Base-by-base conservation (phyloP, 768 basidiomycete species). In the Agaricus sinodeliciosus region DNA sequence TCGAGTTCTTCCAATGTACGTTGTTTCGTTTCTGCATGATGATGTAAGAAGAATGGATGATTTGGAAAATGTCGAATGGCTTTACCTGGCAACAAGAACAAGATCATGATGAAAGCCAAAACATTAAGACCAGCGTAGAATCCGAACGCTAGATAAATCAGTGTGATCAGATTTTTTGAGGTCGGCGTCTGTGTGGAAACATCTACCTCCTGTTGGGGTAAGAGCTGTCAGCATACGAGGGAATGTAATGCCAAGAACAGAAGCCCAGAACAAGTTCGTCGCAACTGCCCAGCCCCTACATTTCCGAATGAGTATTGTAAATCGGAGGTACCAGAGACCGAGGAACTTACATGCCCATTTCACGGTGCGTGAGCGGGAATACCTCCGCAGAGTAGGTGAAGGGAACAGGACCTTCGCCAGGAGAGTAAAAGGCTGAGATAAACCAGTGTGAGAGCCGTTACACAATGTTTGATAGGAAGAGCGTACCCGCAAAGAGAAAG, bases 331-430 rank as follows among this genome's bases (percentile, higher is more conserved):
- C n/a, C 16, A n/a, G 42, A 62, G 16, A 62, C 61, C 28, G 64
- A 42, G 37, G 11, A 4, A 61, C 69, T 60, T 43, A 74, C 74
- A 76, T 76, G 58, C 74, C 74, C 71, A 87, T 75, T 60, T 89
- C 87, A 60, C 90, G 74, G 55, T 87, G 79, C 27, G 85, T 84
- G 36, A 94, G 74, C 5, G 91, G 93, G 78, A 90, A 95, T 11
- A 87, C 91, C 67, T 94, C 93, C 3, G 92, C 92, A 3, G 90
- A 92, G 64, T 94, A 94, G 0, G 88, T 85, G 66, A 86, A 94
- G 0, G 92, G 92, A 7, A 94, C 91, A 4, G 92, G 92, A 0
- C 92, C 92, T 71, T 91, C 90, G 56, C 90, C 90, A 1, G 87
- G 87, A 0, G 86, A 87, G 65, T 91, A 90, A 65, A 84, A 85